Conservation (phyloP, 352 stramenopile species). For the Globisporangium echinulatum region DNA sequence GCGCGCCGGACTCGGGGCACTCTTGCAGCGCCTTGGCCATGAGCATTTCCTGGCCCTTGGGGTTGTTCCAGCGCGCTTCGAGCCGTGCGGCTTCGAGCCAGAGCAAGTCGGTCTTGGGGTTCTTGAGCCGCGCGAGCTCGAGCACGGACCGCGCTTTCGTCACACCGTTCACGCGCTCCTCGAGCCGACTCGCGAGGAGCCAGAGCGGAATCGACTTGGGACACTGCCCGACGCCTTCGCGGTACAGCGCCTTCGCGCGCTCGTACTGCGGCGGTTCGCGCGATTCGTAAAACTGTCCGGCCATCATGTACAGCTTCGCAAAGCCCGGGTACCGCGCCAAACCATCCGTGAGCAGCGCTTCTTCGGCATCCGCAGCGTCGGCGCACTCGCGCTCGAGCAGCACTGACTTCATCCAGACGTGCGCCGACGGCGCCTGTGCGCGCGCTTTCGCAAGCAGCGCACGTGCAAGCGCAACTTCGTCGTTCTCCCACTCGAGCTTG, state of each 20-base stretch:
- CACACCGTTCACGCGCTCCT: constrained; percentile 87
- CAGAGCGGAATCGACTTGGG: constrained; percentile 92
- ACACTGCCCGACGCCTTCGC: constrained; percentile 90
- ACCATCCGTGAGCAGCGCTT: constrained; percentile 88
- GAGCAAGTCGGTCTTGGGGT: constrained; percentile 89
- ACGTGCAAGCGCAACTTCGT: constrained; percentile 91
- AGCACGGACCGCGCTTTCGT: constrained; percentile 96
- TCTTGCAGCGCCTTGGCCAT: constrained; percentile 97
- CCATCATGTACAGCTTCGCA: constrained; percentile 98
- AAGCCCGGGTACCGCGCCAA: constrained; percentile 89
- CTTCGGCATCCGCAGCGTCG: constrained; percentile 51
- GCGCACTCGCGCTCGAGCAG: constrained; percentile 92
- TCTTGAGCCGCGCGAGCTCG: constrained; percentile 95
- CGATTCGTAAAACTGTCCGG: constrained; percentile 89
- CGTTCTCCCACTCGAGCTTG: constrained; percentile 99
- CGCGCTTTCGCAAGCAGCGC: constrained; percentile 75
- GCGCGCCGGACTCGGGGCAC: constrained; percentile 91
- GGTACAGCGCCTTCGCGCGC: constrained; percentile 88
- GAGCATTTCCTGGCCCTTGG: constrained; percentile 93
- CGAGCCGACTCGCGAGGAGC: constrained; percentile 90
- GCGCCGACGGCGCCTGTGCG: constrained; percentile 78
- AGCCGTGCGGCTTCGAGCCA: constrained; percentile 96
- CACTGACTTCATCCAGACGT: constrained; percentile 98
- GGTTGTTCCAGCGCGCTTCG: constrained; percentile 89
- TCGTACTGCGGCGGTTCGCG: constrained; percentile 47